Base-by-base conservation (phyloP, 352 stramenopile genomes). In the Phytophthora pluvialis region DNA sequence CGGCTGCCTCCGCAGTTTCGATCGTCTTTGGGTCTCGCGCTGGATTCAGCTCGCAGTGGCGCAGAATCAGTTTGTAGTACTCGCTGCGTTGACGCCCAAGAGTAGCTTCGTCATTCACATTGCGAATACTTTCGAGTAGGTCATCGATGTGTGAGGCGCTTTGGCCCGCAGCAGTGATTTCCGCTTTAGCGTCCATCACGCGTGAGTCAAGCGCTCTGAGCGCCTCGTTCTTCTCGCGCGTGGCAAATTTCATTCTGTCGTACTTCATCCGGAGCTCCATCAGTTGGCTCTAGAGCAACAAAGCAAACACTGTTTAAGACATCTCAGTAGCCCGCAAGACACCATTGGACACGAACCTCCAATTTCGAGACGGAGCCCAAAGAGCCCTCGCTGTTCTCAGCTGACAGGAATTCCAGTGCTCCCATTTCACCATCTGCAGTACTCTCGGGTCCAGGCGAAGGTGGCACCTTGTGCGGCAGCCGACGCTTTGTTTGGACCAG, bases 1-100 rank as follows among this genome's bases (percentile, higher is more conserved):
- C 81, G 21, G 70, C 65, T 11, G 63, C 75, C 71, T 94, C 86
- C 4, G 83, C 80, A 43, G 59, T 81, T 52, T 91, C 86, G 46
- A 94, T 93, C 32, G 75, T 83, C n/a, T 91, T 93, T 1, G 84
- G 73, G 35, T 92, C 83, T 7, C 86, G 78, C n/a, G 84, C 84
- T 18, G 84, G 84, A 51, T 90, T 78, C 31, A 91, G 69, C 49
- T 94, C 86, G 60, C 86, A 94, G 58, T 94, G 82, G 2, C 86
- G 81, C 38, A 94, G 39, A 38, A 94, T 90, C 5, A 84, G 53
- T 21, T 86, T 87, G 74, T 94, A 94, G 60, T 94, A 94, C 35
- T 94, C 84, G 33, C 84, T 84, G 5, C 84, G 84, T 69, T 89
- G 80, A 15, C 83, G 74, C 0, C 84, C 82, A 32, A 88, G 44